Base-by-base conservation (phyloP, 1,139 yeast genomes). In the Candida tropicalis region DNA sequence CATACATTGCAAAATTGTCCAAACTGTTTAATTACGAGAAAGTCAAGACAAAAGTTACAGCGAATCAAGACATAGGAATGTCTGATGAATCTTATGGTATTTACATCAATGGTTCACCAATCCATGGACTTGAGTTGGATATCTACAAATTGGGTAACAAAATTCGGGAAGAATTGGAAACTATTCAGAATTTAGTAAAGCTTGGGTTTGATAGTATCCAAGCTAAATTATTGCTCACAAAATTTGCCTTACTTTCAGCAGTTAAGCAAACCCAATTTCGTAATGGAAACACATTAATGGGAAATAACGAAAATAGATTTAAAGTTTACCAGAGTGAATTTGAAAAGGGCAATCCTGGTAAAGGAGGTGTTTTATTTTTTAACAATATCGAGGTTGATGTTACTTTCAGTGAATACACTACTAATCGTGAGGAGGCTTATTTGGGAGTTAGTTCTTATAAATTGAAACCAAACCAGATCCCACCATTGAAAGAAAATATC, bases 311-410 rank as follows among this genome's bases (percentile, higher is more conserved):
- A 35, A 73, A 70, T 51, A 55, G 79, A 43, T 72, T 63, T 49
- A 58, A 54, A 34, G 59, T 75, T 3, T 70, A 58, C 48, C 57
- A 63, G 34, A 58, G 66, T 10, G 49, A 55, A 0, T 73, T 73
- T 32, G 59, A 64, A 12, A 52, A 54, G 0, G 49, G 48, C 3
- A 51, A 54, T 1, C 57, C 60, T 15, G 43, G 57, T 2, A 53
- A 51, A 29, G 68, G 70, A 12, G 79, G 81, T 0, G 77, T 91
- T 6, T 72, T 86, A 1, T 91, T 84, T 68, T 73, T 91, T 53
- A 95, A 91, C 55, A 85, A 93, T 61, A 65, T 93, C 10, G 95
- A 84, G 52, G 58, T 52, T 0, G 97, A 90, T 54, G 58, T 60
- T 0, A 69, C 67, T 31, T 91, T 87, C 59, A 56, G 60, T 2